Evolutionary conservation across 2,329 filamentous ascomycete species (phyloP), one percentile per base, ranked within the genome.

Genomic region (Aspergillus piperis): DNA sequence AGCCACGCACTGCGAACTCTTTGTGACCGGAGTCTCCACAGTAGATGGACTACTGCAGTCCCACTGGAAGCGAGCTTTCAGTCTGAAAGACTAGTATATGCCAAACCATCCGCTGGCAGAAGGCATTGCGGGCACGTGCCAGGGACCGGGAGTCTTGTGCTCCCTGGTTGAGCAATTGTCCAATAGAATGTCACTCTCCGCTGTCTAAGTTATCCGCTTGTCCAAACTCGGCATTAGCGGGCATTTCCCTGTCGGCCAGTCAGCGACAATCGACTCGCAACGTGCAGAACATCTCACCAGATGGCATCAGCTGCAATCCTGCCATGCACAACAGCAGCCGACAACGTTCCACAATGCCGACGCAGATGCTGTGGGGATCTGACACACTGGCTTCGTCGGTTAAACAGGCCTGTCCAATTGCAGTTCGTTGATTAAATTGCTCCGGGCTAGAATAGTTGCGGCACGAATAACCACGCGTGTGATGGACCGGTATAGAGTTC

Each of bases 181-280:
- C 47, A 50, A 50, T 50, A 6, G 4, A 21, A 6, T 7, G n/a
- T 17, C 19, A 44, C 41, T 3, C 13, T 13, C 13, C 6, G 13
- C 11, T 30, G 5, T 25, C n/a, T 25, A 13, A 8, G 21, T 23
- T 17, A 52, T 36, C 8, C 32, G 32, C 23, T 36, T 25, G 32
- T 10, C 32, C 30, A 19, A 11, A 13, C 47, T 48, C 4, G 38
- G n/a, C n/a, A 3, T 44, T 17, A 10, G 47, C 47, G 21, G 44
- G 27, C 55, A 36, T 48, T 25, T n/a, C 42, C 54, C 30, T 23
- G 42, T 27, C 7, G 57, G 47, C 64, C 64, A 65, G 52, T 65
- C 58, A 65, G 23, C 58, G 30, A 21, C 30, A 32, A 47, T 60
- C n/a, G 52, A 59, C 50, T 23, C 59, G 38, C 60, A 64, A 64